A percentile compares a stretch with the other conserved stretches of the same genome.
Evolutionary conservation across 1,284 basidiomycete genomes (phyloP).

Genomic region (Leccinum subrobustum): DNA sequence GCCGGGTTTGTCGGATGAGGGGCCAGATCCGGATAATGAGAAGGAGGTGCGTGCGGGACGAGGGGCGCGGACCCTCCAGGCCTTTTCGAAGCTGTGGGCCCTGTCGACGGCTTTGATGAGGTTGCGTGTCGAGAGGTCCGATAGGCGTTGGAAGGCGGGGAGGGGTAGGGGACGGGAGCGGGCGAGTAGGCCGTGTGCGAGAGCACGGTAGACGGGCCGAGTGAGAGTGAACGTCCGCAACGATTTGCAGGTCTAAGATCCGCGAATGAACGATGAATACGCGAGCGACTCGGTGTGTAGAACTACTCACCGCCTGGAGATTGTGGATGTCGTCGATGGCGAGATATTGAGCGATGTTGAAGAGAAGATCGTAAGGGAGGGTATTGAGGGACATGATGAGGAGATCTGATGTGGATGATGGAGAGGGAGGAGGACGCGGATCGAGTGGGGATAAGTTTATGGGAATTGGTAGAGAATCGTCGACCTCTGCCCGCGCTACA

Average conservation of each 20-base stretch:
- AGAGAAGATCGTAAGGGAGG: conserved; percentile 67
- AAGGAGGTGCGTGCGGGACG: conserved; percentile 41
- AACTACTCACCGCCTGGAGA: conserved; percentile 56
- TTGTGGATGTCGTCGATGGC: conserved; percentile 55
- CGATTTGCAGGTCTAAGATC: conserved; percentile 54
- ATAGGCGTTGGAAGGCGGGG: conserved; percentile 62
- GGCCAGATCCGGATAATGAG: conserved; percentile 15
- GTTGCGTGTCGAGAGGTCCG: conserved; percentile 57
- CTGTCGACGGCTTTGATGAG: conserved; percentile 61
- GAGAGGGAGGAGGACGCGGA: conserved; percentile 5
- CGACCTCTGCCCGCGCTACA: conserved; percentile 10
- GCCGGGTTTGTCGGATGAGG: conserved; percentile 14
- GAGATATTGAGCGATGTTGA: conserved; percentile 58
- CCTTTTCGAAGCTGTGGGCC: conserved; percentile 57
- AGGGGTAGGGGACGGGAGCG: conserved; percentile 66
- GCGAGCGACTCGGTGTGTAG: neutral
- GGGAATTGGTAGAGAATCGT: conserved; percentile 8
- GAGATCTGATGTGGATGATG: conserved; percentile 6
- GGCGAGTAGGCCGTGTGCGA: conserved; percentile 57
- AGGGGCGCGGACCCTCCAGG: conserved; percentile 60
- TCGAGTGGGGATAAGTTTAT: conserved; percentile 14
- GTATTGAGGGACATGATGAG: conserved; percentile 39
- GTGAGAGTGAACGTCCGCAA: conserved; percentile 59
- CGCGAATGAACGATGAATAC: neutral
- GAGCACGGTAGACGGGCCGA: conserved; percentile 61